These are phyloP conservation scores for Alternaria metachromatica DNA, from an alignment of 2,329 filamentous ascomycete genomes.

Conservation along the genomic window DNA sequence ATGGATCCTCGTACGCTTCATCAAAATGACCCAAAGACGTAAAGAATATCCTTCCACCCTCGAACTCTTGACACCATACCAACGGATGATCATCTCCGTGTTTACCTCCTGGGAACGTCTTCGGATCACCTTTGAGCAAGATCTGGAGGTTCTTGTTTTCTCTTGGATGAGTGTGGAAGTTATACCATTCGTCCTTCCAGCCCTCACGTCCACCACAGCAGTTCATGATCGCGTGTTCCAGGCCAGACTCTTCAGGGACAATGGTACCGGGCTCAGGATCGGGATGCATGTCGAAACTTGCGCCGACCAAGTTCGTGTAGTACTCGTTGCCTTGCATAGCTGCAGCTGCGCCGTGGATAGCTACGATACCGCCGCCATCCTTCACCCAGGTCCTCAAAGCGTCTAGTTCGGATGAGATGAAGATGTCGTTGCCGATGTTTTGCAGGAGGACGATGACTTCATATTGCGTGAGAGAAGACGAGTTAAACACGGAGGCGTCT, in stretches of 20 bases:
- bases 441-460: conserved; percentile 25
- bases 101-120: conserved; percentile 28
- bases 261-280: conserved; percentile 25
- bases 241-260: conserved; percentile 7
- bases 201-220: conserved; percentile 2
- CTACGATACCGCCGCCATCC: conserved; percentile 31
- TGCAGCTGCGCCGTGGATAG: conserved; percentile 36
- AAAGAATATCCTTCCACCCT: conserved; percentile 31
- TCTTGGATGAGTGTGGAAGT: conserved; percentile 33
- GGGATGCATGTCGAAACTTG: conserved; percentile 37
- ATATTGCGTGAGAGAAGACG: conserved; percentile 9
- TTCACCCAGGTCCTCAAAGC: conserved; percentile 24
- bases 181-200: conserved; percentile 42
- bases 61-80: conserved; percentile 40
- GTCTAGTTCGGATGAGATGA: conserved; percentile 15
- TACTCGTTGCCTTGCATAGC: conserved; percentile 30
- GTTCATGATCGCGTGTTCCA: conserved; percentile 14
- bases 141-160: conserved; percentile 27
- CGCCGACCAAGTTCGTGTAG: conserved; percentile 33
- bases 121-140: conserved; percentile 28
- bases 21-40: conserved; percentile 38
- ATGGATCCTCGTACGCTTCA: conserved; percentile 32
- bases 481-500: conserved; percentile 22
- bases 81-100: conserved; percentile 38
- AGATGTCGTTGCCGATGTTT: conserved; percentile 21